Evolutionary conservation across 73 alveolate genomes (phyloP).

Genomic region (Tetrahymena borealis): DNA sequence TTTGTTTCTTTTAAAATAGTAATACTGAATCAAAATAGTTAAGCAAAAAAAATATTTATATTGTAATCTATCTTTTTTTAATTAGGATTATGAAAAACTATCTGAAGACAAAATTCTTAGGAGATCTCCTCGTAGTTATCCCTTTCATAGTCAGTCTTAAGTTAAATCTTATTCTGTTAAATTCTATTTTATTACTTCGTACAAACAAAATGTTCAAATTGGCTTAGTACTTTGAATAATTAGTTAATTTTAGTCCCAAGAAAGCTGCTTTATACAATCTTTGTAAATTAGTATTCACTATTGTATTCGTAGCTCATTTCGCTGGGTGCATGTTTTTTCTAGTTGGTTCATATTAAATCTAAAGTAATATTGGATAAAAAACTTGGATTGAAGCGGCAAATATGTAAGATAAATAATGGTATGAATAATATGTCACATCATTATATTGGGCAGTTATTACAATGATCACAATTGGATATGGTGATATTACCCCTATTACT

Average conservation of each 20-base stretch:
- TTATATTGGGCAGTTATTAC: conserved; percentile 75
- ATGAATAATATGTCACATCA: conserved; percentile 53
- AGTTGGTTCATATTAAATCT: conserved; percentile 27
- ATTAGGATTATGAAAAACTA: conserved; percentile 48
- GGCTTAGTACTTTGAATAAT: conserved; percentile 4
- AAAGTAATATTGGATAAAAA: background rate
- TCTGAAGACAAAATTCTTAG: conserved; percentile 48
- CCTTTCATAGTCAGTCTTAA: conserved; percentile 48
- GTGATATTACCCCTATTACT: conserved; percentile 73
- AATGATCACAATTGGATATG: conserved; percentile 75
- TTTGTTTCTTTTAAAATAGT: too few relatives aligned
- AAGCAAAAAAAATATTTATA: background rate
- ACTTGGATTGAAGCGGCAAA: conserved; percentile 31
- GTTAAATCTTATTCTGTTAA: conserved; percentile 32
- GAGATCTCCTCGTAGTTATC: conserved; percentile 52
- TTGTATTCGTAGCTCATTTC: conserved; percentile 19
- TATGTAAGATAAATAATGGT: conserved; percentile 8
- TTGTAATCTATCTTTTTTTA: background rate
- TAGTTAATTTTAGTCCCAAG: background rate
- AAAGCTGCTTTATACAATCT: background rate
- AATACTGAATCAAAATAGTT: background rate
- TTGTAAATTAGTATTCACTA: conserved; percentile 19
- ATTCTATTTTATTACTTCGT: background rate
- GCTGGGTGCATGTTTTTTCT: conserved; percentile 44
- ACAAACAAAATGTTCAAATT: conserved; percentile 44